Evolutionary conservation across 257 asterid genomes (phyloP).

Genomic region (Hygrophila difformis): DNA sequence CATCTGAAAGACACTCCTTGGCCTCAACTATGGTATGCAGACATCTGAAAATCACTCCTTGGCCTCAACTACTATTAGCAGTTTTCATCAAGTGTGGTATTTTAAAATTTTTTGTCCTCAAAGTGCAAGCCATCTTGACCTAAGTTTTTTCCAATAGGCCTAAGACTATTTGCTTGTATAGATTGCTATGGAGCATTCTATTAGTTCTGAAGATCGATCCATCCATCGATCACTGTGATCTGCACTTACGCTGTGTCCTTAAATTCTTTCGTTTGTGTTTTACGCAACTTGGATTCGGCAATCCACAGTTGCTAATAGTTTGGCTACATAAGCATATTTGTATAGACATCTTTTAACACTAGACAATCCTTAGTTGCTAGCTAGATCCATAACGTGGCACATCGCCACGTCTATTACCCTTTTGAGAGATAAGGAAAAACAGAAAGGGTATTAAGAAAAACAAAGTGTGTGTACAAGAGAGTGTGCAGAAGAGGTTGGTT

Average conservation of each 20-base stretch:
- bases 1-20: slow-evolving; percentile 20
- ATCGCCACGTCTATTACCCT: slow-evolving; percentile 52
- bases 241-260: slow-evolving; percentile 30
- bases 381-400: slow-evolving; percentile 72
- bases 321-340: slow-evolving; percentile 69
- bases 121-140: slow-evolving; percentile 67
- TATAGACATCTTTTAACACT: slow-evolving; percentile 65
- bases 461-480: slow-evolving; percentile 19
- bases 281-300: slow-evolving; percentile 48
- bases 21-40: no score
- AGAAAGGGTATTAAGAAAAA: slow-evolving; percentile 35
- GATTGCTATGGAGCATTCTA: slow-evolving; percentile 69
- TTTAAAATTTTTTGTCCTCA: slow-evolving; percentile 34
- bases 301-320: slow-evolving; percentile 36
- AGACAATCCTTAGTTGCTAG: slow-evolving; percentile 38
- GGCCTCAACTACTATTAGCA: slow-evolving; percentile 17
- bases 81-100: slow-evolving; percentile 27
- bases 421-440: no score
- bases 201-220: slow-evolving; percentile 40
- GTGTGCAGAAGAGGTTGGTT: slow-evolving; percentile 40
- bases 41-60: no score
- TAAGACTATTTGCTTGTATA: slow-evolving; percentile 60
- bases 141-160: slow-evolving; percentile 61
- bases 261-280: slow-evolving; percentile 56
- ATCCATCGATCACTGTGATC: slow-evolving; percentile 40